phyloP scores from a whole-genome alignment of 1,139 yeast species.

The Zygosaccharomyces sapae region DNA sequence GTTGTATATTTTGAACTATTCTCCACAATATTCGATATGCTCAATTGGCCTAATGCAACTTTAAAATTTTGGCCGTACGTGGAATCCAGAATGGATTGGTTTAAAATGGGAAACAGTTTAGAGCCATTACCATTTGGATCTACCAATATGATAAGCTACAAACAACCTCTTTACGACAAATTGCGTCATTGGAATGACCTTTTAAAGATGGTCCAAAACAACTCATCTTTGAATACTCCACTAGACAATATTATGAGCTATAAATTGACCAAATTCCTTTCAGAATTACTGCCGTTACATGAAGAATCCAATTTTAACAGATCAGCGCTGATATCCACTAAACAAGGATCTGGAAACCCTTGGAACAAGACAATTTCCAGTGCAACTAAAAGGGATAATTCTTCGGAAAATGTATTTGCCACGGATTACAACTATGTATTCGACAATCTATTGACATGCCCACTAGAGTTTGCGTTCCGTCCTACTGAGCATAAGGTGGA shows the following conservation, averaged over 20 bases:
- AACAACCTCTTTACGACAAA: constrained; percentile 30
- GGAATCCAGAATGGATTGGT: constrained; percentile 33
- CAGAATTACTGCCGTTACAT: constrained; percentile 30
- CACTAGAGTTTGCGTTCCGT: constrained; percentile 24
- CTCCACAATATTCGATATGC: constrained; percentile 19
- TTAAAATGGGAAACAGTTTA: constrained; percentile 22
- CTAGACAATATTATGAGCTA: constrained; percentile 24
- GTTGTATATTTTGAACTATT: constrained; percentile 27
- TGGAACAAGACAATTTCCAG: constrained; percentile 22
- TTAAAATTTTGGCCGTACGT: constrained; percentile 30
- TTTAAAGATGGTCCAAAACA: constrained; percentile 18
- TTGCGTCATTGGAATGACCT: constrained; percentile 32
- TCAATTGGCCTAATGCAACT: constrained; percentile 28
- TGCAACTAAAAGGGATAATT: constrained; percentile 12
- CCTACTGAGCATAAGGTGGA: constrained; percentile 21
- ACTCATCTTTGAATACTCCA: constrained; percentile 26
- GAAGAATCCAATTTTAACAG: constrained; percentile 36
- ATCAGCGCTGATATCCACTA: constrained; percentile 23
- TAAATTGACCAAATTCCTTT: constrained; percentile 30
- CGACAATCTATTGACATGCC: constrained; percentile 23
- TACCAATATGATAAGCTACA: constrained; percentile 30
- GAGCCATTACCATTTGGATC: constrained; percentile 19
- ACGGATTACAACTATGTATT: constrained; percentile 26
- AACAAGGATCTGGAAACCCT: constrained; percentile 19
- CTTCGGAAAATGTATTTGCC: constrained; percentile 21